Evolutionary conservation across 306 rosid genomes (phyloP).

Genomic region (Lathyrus tuberosus): DNA sequence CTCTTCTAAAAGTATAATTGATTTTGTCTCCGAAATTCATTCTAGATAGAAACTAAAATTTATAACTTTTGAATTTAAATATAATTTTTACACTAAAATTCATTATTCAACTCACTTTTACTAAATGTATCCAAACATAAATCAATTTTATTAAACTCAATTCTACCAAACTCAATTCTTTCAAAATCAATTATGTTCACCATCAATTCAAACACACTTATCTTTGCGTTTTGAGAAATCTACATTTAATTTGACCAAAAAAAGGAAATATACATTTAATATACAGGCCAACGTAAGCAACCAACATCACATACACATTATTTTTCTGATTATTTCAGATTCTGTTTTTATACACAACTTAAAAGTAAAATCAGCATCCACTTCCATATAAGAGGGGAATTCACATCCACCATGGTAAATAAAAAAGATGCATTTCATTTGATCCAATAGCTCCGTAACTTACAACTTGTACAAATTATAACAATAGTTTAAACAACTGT

Average conservation of each 20-base stretch:
- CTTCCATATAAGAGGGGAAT: slow-evolving; percentile 43
- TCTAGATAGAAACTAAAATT: too few relatives aligned
- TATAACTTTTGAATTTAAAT: too few relatives aligned
- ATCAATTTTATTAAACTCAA: too few relatives aligned
- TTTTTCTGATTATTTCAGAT: slow-evolving; percentile 42
- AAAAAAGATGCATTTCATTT: slow-evolving; percentile 44
- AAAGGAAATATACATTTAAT: not conserved
- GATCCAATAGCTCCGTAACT: slow-evolving; percentile 49
- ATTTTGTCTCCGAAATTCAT: too few relatives aligned
- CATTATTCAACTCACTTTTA: too few relatives aligned
- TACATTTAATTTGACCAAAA: not conserved
- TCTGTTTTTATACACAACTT: slow-evolving; percentile 58
- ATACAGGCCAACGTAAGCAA: slow-evolving; percentile 25
- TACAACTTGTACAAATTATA: slow-evolving; percentile 53
- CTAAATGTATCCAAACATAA: too few relatives aligned
- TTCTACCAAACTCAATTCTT: too few relatives aligned
- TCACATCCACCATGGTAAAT: slow-evolving; percentile 49
- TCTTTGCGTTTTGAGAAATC: not conserved
- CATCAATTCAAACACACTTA: too few relatives aligned
- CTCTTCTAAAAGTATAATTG: too few relatives aligned
- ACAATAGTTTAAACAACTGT: slow-evolving; percentile 39
- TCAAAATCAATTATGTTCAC: too few relatives aligned
- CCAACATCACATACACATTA: slow-evolving; percentile 31
- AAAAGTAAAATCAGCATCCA: slow-evolving; percentile 45
- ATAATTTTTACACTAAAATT: too few relatives aligned